Base-by-base conservation (phyloP, 176 grass and related monocot species). In the Cocos nucifera region DNA sequence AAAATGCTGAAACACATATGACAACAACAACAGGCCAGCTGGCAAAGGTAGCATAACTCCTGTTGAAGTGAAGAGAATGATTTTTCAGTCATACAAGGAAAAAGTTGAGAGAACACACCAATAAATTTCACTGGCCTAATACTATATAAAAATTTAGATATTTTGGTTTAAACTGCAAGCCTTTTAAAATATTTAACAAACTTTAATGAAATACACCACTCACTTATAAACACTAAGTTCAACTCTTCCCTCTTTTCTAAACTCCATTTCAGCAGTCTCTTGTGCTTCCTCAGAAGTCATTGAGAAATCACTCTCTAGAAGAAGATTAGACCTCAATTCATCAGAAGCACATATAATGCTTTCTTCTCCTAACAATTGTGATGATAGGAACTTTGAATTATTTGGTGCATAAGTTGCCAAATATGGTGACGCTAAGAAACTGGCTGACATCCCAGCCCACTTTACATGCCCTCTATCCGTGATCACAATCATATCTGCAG, bases 181-280 rank as follows among this genome's bases (percentile, higher is more conserved):
- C 26, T 27, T 27, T 27, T 27, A 27, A 3, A 27, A 27, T 27
- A 27, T 27, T 27, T 6, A 30, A 5, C 28, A 30, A 30, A 30
- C 5, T 6, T 30, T 30, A 30, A 30, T 44, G 9, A 18, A 52
- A 21, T 62, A 57, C 79, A 76, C 25, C 56, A 86, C 86, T 89
- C 54, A 96, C 91, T 80, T 96, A 72, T 90, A 96, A 56, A 96
- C 78, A 77, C 24, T 26, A 20, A 87, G 77, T 68, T 90, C 86
- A 78, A 96, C 86, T 57, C 15, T 83, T 65, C 92, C 86, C 80
- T 96, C 83, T 78, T 96, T 96, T 64, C 86, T 84, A 32, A 65
- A 56, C 55, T 96, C 92, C 72, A 57, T 63, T 75, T 79, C 78
- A 66, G 66, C 28, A 56, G 61, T 75, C 58, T 82, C 72, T 50